phyloP scores from a whole-genome alignment of 2,329 filamentous ascomycete genomes.

The Aureobasidium vineae region DNA sequence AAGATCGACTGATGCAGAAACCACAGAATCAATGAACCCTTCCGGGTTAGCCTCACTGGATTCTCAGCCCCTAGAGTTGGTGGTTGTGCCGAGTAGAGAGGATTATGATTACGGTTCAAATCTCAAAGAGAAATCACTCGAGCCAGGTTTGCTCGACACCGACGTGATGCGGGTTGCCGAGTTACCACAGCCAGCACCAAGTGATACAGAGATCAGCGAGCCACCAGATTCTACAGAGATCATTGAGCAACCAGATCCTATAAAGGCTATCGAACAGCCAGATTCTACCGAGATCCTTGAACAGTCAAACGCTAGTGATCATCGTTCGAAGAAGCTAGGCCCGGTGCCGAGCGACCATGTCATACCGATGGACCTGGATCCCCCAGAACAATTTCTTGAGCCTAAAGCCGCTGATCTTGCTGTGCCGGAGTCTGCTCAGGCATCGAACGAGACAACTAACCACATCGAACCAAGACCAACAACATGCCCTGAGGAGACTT shows the following conservation, averaged over 20 bases:
- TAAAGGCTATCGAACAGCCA: background rate
- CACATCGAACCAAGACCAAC: background rate
- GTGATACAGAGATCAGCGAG: background rate
- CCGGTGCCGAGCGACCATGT: background rate
- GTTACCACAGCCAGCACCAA: background rate
- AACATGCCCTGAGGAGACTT: background rate
- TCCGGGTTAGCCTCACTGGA: background rate
- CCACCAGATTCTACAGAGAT: background rate
- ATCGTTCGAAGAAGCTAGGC: background rate
- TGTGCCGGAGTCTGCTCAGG: background rate
- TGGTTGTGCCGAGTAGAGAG: background rate
- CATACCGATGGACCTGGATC: background rate
- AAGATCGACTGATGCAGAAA: background rate
- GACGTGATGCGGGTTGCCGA: background rate
- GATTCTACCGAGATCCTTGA: background rate
- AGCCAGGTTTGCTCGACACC: background rate
- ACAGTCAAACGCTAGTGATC: background rate
- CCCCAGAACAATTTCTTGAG: background rate
- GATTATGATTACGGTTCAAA: background rate
- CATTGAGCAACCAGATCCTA: background rate
- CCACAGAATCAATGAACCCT: background rate
- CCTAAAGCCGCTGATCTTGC: background rate
- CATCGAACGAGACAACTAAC: background rate
- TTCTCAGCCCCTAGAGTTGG: background rate
- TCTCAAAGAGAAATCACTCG: background rate